Conservation (phyloP, 2,329 filamentous ascomycete species). For the Lecanicillium sp. region DNA sequence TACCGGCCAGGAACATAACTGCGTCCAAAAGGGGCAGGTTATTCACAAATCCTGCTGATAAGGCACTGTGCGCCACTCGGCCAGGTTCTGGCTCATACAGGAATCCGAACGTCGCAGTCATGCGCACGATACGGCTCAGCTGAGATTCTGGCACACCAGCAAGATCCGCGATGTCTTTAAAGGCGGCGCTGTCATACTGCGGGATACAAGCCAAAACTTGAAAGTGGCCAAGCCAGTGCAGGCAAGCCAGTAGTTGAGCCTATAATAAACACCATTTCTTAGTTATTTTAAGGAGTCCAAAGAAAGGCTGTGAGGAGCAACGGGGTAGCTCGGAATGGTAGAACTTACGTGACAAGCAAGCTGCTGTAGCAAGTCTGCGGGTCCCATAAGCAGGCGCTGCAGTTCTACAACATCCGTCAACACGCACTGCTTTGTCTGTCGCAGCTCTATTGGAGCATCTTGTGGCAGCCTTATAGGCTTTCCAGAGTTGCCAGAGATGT, state of each 20-base stretch:
- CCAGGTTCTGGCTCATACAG: slow-evolving; percentile 3
- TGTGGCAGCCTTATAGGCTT: no score
- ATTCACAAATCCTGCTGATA: slow-evolving; percentile 7
- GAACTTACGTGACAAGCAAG: slow-evolving; percentile 5
- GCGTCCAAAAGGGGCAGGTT: slow-evolving; percentile 5
- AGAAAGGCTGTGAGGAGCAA: no score
- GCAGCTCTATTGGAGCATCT: no score
- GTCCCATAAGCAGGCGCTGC: neutral
- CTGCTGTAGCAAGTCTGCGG: slow-evolving; percentile 5
- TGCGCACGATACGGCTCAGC: slow-evolving; percentile 24
- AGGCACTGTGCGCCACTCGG: slow-evolving; percentile 7
- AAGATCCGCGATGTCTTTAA: slow-evolving; percentile 33
- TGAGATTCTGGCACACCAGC: slow-evolving; percentile 27
- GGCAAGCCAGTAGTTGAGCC: slow-evolving; percentile 17
- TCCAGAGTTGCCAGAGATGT: no score
- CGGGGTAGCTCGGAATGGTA: no score
- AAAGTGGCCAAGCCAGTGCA: slow-evolving; percentile 35
- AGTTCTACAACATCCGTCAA: neutral
- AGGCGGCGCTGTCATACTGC: slow-evolving; percentile 21
- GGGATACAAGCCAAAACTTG: slow-evolving; percentile 38
- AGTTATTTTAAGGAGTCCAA: slow-evolving; percentile 1
- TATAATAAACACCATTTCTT: neutral
- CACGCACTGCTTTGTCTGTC: neutral
- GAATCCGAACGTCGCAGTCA: slow-evolving; percentile 7
- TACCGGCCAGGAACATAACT: slow-evolving; percentile 7